Conservation (phyloP, 306 rosid genomes). For the Quercus engelmannii region DNA sequence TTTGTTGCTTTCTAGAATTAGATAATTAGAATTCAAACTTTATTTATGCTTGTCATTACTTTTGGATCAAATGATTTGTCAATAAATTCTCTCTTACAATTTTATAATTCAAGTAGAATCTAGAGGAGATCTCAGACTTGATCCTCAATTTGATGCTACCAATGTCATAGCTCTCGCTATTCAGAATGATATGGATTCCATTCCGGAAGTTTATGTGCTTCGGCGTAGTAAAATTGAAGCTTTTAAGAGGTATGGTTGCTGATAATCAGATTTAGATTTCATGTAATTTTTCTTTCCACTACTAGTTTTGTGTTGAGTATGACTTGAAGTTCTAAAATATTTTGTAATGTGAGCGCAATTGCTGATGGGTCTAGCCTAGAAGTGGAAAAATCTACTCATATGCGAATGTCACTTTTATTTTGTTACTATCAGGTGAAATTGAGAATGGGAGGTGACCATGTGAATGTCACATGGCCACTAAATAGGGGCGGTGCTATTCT, state of each 20-base stretch:
- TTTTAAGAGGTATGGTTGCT: slow-evolving; percentile 51
- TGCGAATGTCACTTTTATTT: not conserved
- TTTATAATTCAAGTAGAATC: slow-evolving; percentile 58
- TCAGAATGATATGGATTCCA: not conserved
- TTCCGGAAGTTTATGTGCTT: slow-evolving; percentile 50
- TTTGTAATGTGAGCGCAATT: not conserved
- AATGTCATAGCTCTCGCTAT: slow-evolving; percentile 32
- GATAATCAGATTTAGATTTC: slow-evolving; percentile 5
- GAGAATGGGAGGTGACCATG: not conserved
- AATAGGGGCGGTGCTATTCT: too few species aligned
- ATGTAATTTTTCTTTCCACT: slow-evolving; percentile 4
- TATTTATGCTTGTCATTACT: not conserved
- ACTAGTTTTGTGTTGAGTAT: slow-evolving; percentile 1
- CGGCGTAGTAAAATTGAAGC: slow-evolving; percentile 36
- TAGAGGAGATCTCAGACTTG: slow-evolving; percentile 55
- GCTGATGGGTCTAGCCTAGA: not conserved
- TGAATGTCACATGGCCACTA: not conserved
- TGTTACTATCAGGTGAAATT: not conserved
- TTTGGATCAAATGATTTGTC: not conserved
- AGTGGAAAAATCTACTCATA: not conserved
- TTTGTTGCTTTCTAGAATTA: not conserved
- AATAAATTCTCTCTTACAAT: not conserved
- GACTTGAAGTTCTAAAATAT: not conserved
- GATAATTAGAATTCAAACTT: not conserved
- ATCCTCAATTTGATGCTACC: slow-evolving; percentile 74